A percentile compares a stretch with the other conserved stretches of the same genome.
phyloP scores from a whole-genome alignment of 2,329 filamentous ascomycete genomes.

The Apiospora rasikravindrae region DNA sequence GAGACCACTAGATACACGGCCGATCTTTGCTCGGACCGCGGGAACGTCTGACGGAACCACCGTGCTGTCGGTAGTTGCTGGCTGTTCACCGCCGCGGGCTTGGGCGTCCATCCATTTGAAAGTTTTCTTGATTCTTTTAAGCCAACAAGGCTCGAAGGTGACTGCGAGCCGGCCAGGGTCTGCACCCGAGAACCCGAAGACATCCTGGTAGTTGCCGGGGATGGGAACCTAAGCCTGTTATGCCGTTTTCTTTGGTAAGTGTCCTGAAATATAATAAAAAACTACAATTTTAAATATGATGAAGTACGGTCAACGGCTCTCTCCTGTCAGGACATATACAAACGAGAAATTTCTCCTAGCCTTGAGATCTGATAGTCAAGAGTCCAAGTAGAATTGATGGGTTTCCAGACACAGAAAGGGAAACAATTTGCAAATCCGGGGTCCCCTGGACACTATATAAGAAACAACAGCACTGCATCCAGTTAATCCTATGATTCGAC shows the following conservation, averaged over 20 bases:
- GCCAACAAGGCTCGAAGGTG: background rate
- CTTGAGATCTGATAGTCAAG: background rate
- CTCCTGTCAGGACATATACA: background rate
- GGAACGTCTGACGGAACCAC: constrained; percentile 15
- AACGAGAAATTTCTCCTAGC: background rate
- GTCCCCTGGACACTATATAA: background rate
- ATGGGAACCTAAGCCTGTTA: background rate
- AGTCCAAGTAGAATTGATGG: background rate
- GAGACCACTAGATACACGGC: constrained; percentile 8
- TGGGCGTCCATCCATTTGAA: background rate
- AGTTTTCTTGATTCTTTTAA: background rate
- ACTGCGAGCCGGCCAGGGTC: background rate
- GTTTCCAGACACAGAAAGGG: background rate
- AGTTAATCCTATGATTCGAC: background rate
- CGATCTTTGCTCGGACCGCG: constrained; percentile 11
- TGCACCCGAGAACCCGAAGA: background rate
- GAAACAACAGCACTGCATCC: background rate
- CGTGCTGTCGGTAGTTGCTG: background rate
- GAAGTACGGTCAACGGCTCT: background rate
- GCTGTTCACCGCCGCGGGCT: background rate
- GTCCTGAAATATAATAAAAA: background rate
- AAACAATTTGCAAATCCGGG: background rate
- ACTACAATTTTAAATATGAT: too few relatives aligned
- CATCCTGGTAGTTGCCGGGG: background rate
- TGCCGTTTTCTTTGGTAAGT: too few relatives aligned